Evolutionary conservation across 345 rosid genomes (phyloP).

Genomic region (Psidium guajava): DNA sequence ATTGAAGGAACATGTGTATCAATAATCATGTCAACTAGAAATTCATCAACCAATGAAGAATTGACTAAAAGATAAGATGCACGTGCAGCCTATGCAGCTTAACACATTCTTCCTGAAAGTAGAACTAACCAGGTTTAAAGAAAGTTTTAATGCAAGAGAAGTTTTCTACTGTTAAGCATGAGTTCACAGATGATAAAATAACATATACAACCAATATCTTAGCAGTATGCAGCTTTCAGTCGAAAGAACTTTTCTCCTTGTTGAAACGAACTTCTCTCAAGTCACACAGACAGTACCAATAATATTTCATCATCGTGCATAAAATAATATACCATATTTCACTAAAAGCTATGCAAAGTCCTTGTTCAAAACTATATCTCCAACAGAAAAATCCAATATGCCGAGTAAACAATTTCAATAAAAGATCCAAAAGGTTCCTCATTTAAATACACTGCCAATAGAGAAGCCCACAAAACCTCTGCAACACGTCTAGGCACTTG

Average conservation of each 20-base stretch:
- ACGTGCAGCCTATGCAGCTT: not conserved
- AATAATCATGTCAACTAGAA: not conserved
- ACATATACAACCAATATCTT: not conserved
- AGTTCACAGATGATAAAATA: not conserved
- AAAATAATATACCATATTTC: not conserved
- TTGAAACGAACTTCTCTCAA: not conserved
- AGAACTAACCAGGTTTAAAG: not conserved
- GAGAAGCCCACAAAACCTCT: not conserved
- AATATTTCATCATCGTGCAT: not conserved
- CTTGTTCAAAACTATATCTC: not conserved
- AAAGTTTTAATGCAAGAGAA: not conserved
- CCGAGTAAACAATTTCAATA: not conserved
- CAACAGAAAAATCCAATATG: not conserved
- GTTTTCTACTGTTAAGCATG: not conserved
- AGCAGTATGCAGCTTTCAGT: not conserved
- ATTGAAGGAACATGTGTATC: not conserved
- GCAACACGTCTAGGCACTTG: not conserved
- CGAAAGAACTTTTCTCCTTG: not conserved
- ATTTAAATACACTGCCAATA: not conserved
- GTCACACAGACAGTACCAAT: not conserved
- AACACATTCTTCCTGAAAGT: not conserved
- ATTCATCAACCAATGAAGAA: not conserved
- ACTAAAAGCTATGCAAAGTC: not conserved
- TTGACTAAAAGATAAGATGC: not conserved
- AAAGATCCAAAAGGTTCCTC: not conserved